These are phyloP conservation scores for Tolypocladium ophioglossoides DNA, from an alignment of 2,329 filamentous ascomycete species.

Conservation along the genomic window DNA sequence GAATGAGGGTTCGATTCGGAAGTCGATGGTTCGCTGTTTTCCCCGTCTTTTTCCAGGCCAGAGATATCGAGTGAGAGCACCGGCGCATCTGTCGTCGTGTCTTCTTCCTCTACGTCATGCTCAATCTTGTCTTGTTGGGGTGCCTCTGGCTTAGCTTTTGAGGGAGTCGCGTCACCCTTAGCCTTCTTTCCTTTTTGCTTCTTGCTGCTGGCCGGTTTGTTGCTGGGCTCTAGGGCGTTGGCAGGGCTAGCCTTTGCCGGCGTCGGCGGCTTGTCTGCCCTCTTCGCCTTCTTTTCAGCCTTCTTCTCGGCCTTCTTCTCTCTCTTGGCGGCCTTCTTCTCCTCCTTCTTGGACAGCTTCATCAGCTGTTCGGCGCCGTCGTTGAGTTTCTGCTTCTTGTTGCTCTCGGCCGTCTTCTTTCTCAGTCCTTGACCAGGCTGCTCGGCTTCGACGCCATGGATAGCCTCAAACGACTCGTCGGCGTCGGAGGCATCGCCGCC, in stretches of 20 bases:
- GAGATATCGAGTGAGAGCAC: constrained; percentile 14
- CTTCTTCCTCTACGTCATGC: constrained; percentile 6
- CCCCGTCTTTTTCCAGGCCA: constrained; percentile 27
- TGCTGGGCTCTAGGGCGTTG: constrained; percentile 6
- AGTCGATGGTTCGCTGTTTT: constrained; percentile 33
- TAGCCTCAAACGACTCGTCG: constrained; percentile 30
- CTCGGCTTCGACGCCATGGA: constrained; percentile 47
- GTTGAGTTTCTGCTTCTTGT: constrained; percentile 43
- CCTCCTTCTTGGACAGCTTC: constrained; percentile 42
- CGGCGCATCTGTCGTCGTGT: neutral
- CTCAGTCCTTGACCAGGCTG: constrained; percentile 55
- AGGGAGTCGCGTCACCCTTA: constrained; percentile 7
- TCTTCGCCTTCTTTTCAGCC: constrained; percentile 20
- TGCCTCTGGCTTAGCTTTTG: constrained; percentile 7
- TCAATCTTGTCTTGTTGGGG: neutral
- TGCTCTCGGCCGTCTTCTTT: constrained; percentile 32
- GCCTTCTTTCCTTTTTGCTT: constrained; percentile 13
- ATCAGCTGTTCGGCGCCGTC: constrained; percentile 25
- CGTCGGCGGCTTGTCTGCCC: constrained; percentile 11
- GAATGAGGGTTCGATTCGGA: constrained; percentile 38
- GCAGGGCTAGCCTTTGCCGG: constrained; percentile 6
- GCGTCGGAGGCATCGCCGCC: constrained; percentile 33
- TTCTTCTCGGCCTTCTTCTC: constrained; percentile 28
- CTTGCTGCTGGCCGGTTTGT: constrained; percentile 13
- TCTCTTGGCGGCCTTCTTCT: constrained; percentile 39